Base-by-base conservation (phyloP, 805 yeast species). In the Schwanniomyces vanrijiae region DNA sequence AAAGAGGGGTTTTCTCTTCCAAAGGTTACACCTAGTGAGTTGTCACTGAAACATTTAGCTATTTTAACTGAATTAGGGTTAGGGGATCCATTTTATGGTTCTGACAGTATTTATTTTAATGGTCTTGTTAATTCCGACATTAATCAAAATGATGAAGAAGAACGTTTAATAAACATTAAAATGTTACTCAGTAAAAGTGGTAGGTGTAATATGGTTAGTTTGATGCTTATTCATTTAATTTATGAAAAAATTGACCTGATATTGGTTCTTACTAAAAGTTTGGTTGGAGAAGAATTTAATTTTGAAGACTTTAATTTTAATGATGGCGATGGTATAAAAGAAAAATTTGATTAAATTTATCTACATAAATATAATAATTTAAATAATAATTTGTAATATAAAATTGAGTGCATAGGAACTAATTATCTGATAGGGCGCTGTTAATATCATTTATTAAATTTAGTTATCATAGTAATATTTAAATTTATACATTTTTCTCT, bases 271-370 rank as follows among this genome's bases (percentile, higher is more conserved):
- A 58, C 62, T 22, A 68, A 67, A 42, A 55, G 61, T 6, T 53
- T 68, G 38, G 73, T 68, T 9, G 72, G 73, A 10, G 73, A 68
- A 40, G 61, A 61, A 48, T 68, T 59, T 43, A 67, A 62, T 49
- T 54, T 56, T 24, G 51, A 54, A 18, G 54, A 49, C 21, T 24
- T 22, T 16, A 18, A 24, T 7, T 37, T 45, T 24, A 38, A 40
- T 8, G 48, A 41, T n/a, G 42, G 41, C 4, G 48, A 41, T n/a
- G 26, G 19, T 34, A 10, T 18, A 11, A 44, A 45, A 22, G 35
- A 31, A 16, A 31, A 14, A 18, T 5, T 18, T 31, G 7, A 31
- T 8, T 31, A 31, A 31, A n/a, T 14, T 8, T 34, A 35, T 29
- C 9, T 29, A 29, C 14, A 28, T 13, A 28, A 28, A 8, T 13